Percentiles rank a stretch among this genome's conserved stretches.
These are phyloP conservation scores for Colletotrichum liriopes DNA, from an alignment of 2,329 filamentous ascomycete genomes.

Conservation along the genomic window DNA sequence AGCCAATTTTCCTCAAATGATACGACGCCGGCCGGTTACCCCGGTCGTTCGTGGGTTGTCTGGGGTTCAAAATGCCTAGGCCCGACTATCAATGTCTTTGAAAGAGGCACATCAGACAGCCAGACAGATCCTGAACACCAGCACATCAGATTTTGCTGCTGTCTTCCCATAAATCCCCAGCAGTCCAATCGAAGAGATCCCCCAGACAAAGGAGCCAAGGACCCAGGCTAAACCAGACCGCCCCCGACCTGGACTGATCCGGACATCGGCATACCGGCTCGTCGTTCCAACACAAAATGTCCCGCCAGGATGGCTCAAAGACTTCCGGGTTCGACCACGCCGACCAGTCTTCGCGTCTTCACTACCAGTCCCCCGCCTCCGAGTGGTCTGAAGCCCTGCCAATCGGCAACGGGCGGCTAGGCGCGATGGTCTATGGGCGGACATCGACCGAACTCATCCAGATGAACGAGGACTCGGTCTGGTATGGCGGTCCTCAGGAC, in stretches of 20 bases:
- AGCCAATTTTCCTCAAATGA: slow-evolving; percentile 41
- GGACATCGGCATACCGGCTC: slow-evolving; percentile 35
- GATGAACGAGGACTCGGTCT: slow-evolving; percentile 64
- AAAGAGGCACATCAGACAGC: slow-evolving; percentile 13
- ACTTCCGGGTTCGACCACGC: slow-evolving; percentile 17
- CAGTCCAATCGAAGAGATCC: neutral
- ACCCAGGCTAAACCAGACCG: slow-evolving; percentile 6
- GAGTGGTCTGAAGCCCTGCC: slow-evolving; percentile 54
- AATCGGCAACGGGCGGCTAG: slow-evolving; percentile 61
- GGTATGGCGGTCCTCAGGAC: slow-evolving; percentile 58
- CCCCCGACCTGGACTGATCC: neutral
- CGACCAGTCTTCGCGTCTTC: slow-evolving; percentile 42
- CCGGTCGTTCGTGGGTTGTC: slow-evolving; percentile 32
- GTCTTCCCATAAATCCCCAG: neutral
- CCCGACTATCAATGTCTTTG: neutral
- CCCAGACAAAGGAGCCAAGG: slow-evolving; percentile 2
- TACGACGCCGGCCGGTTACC: slow-evolving; percentile 28
- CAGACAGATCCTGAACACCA: slow-evolving; percentile 8
- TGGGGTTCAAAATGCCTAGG: slow-evolving; percentile 37
- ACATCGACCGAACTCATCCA: slow-evolving; percentile 54
- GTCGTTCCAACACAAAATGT: slow-evolving; percentile 32
- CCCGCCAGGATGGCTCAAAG: neutral
- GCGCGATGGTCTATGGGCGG: slow-evolving; percentile 58
- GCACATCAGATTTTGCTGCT: slow-evolving; percentile 1
- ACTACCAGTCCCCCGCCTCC: slow-evolving; percentile 50